Conservation (phyloP, 345 rosid species). For the Syzygium grande region DNA sequence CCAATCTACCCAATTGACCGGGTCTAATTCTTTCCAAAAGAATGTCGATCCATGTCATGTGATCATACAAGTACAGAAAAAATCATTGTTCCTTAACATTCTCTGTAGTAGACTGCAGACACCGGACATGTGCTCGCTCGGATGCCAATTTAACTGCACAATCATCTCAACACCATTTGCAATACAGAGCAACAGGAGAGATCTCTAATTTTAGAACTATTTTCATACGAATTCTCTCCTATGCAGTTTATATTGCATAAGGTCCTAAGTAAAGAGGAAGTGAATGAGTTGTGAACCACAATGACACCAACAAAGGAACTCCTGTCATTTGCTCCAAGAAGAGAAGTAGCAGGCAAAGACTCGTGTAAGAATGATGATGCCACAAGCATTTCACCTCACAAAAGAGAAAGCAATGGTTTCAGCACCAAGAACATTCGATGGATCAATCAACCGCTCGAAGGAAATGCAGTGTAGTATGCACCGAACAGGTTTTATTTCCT, state of each 20-base stretch:
- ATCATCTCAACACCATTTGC: neutral
- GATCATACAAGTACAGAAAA: neutral
- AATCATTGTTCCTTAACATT: neutral
- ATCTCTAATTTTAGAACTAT: neutral
- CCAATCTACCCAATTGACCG: no score
- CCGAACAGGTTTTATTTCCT: neutral
- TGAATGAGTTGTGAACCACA: neutral
- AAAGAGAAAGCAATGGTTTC: neutral
- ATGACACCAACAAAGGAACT: neutral
- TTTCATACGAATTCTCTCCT: neutral
- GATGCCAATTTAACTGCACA: neutral
- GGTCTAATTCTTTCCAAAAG: no score
- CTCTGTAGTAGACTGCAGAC: neutral
- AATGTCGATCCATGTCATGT: no score
- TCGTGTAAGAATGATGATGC: neutral
- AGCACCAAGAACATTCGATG: neutral
- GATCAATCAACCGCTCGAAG: neutral
- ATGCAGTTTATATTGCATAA: neutral
- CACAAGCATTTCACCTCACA: neutral
- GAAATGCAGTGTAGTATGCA: neutral
- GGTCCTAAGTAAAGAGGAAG: neutral
- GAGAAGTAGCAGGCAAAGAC: neutral
- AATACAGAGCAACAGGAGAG: neutral
- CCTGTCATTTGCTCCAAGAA: neutral
- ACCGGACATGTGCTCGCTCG: neutral